These are phyloP conservation scores for Sextonia rubra DNA, from an alignment of 164 flowering plant genomes.

Conservation along the genomic window DNA sequence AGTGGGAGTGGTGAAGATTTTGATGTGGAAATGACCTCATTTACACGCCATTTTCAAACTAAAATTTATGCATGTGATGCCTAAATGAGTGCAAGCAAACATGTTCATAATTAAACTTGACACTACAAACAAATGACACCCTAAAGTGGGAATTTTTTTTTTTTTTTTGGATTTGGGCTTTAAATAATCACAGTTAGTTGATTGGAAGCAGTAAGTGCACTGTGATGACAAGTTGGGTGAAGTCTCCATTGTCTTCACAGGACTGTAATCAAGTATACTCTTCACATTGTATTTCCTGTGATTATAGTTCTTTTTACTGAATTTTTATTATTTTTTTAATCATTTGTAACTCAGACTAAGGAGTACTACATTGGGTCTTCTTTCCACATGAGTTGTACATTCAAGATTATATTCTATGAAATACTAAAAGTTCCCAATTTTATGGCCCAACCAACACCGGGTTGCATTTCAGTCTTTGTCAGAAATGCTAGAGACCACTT, in stretches of 20 bases:
- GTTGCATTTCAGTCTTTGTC: not conserved
- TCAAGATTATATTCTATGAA: not conserved
- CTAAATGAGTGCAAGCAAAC: too few species aligned
- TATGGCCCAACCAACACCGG: not conserved
- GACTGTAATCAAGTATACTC: not conserved
- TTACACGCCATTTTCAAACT: not conserved
- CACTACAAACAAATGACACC: not conserved
- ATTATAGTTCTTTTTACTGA: not conserved
- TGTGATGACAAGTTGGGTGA: not conserved
- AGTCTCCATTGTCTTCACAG: not conserved
- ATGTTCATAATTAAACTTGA: too few species aligned
- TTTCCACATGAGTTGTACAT: not conserved
- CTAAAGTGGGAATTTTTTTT: too few species aligned
- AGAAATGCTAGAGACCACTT: not conserved
- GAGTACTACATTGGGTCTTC: not conserved
- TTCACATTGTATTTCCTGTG: not conserved
- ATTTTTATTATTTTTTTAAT: not conserved
- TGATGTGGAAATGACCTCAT: too few species aligned
- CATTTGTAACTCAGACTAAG: not conserved
- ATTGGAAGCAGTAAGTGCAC: not conserved
- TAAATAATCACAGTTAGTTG: not conserved
- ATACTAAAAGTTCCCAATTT: not conserved
- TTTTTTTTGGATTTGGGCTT: not conserved
- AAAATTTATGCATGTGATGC: too few species aligned
- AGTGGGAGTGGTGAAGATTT: too few species aligned